A percentile compares a stretch with the other conserved stretches of the same genome.
Evolutionary conservation across 1,284 basidiomycete genomes (phyloP).

Genomic region (Paramarasmius palmivorus): DNA sequence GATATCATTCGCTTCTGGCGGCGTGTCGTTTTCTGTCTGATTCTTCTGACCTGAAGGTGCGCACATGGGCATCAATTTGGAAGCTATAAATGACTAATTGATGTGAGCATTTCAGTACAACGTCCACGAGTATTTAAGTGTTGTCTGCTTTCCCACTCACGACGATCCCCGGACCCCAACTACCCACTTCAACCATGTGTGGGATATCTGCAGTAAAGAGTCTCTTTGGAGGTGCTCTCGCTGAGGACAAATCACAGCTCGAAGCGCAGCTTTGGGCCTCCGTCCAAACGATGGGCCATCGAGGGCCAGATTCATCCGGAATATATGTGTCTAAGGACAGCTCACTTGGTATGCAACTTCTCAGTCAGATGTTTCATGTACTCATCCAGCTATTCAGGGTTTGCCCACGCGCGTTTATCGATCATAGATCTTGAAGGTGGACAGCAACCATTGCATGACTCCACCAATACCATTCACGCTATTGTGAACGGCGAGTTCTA

Average conservation of each 20-base stretch:
- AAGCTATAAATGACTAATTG: no score
- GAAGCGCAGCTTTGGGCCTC: background rate
- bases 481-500: slow-evolving; percentile 23
- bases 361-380: background rate
- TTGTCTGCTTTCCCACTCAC: no score
- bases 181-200: background rate
- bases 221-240: background rate
- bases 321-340: slow-evolving; percentile 6
- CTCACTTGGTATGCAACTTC: slow-evolving; percentile 1
- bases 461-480: slow-evolving; percentile 15
- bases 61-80: no score
- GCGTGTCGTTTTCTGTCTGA: no score
- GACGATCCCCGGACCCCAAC: no score
- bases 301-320: slow-evolving; percentile 6
- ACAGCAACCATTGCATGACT: slow-evolving; percentile 22
- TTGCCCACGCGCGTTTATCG: slow-evolving; percentile 20
- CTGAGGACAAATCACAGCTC: background rate
- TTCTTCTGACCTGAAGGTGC: no score
- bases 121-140: no score
- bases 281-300: background rate
- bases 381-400: slow-evolving; percentile 4
- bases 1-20: no score
- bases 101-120: no score
- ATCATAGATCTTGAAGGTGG: slow-evolving; percentile 22
- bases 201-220: background rate